phyloP scores from a whole-genome alignment of 2,329 filamentous ascomycete species.

The Cladophialophora yegresii region DNA sequence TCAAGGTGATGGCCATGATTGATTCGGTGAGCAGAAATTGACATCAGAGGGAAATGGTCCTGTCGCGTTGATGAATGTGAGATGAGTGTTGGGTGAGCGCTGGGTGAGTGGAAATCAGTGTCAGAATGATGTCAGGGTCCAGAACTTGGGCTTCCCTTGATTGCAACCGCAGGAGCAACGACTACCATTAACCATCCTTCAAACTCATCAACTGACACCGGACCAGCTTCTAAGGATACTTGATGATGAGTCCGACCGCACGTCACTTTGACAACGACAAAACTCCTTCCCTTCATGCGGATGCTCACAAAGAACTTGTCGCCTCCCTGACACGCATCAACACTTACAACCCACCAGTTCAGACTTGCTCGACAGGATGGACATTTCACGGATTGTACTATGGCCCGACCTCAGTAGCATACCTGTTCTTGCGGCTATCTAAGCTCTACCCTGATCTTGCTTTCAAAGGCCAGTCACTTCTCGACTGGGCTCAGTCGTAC shows the following conservation, averaged over 20 bases:
- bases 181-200: neutral
- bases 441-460: conserved; percentile 48
- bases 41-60: neutral
- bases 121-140: neutral
- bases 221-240: neutral
- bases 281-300: conserved; percentile 9
- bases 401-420: conserved; percentile 59
- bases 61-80: too few species aligned
- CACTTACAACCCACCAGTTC: conserved; percentile 35
- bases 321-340: conserved; percentile 34
- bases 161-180: too few species aligned
- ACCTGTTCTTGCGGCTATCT: conserved; percentile 57
- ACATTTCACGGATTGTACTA: conserved; percentile 50
- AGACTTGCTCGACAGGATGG: conserved; percentile 38
- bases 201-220: neutral
- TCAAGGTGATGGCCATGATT: neutral
- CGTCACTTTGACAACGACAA: conserved; percentile 22
- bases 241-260: conserved; percentile 54
- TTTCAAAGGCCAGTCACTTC: conserved; percentile 48
- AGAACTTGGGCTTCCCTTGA: neutral
- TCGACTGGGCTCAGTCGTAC: conserved; percentile 54
- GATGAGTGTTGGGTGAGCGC: neutral
- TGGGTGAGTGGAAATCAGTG: neutral
- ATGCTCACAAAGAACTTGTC: conserved; percentile 30
- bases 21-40: neutral